Evolutionary conservation across 768 basidiomycete species (phyloP).

Genomic region (Pleurotus ostreatus): DNA sequence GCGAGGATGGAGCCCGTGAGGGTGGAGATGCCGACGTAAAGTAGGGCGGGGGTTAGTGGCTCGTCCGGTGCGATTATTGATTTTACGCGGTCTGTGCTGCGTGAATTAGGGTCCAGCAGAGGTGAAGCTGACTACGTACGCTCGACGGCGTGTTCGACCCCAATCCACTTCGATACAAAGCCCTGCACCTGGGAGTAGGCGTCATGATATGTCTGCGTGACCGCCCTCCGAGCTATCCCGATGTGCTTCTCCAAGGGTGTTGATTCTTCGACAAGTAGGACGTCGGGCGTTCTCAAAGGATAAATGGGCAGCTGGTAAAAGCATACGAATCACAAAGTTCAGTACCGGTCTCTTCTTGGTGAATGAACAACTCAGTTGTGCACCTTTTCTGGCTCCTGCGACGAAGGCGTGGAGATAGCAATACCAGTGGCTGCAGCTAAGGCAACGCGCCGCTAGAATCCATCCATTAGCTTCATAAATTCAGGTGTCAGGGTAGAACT

Average conservation of each 20-base stretch:
- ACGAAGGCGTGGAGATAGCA: neutral
- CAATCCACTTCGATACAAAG: constrained; percentile 79
- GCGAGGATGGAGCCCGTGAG: constrained; percentile 86
- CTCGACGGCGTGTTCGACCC: constrained; percentile 80
- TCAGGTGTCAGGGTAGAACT: neutral
- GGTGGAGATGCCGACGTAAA: constrained; percentile 87
- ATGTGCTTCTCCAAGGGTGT: constrained; percentile 80
- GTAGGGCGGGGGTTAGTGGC: constrained; percentile 79
- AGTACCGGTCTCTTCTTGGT: too few species aligned
- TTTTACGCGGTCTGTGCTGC: constrained; percentile 67
- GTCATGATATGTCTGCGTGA: constrained; percentile 50
- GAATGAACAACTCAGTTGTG: too few species aligned
- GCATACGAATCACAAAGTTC: too few species aligned
- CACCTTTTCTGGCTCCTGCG: constrained; percentile 1
- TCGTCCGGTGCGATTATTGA: constrained; percentile 78
- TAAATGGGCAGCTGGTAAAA: constrained; percentile 76
- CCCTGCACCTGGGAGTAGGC: constrained; percentile 67
- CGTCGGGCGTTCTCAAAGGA: constrained; percentile 51
- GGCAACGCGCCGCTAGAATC: constrained; percentile 1
- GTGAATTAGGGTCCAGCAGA: neutral
- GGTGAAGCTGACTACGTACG: constrained; percentile 45
- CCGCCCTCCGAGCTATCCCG: constrained; percentile 58
- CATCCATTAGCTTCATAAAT: neutral
- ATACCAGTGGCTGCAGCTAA: neutral
- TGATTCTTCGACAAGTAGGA: constrained; percentile 69